Base-by-base conservation (phyloP, 2,329 filamentous ascomycete genomes). In the Penicillium digitatum region DNA sequence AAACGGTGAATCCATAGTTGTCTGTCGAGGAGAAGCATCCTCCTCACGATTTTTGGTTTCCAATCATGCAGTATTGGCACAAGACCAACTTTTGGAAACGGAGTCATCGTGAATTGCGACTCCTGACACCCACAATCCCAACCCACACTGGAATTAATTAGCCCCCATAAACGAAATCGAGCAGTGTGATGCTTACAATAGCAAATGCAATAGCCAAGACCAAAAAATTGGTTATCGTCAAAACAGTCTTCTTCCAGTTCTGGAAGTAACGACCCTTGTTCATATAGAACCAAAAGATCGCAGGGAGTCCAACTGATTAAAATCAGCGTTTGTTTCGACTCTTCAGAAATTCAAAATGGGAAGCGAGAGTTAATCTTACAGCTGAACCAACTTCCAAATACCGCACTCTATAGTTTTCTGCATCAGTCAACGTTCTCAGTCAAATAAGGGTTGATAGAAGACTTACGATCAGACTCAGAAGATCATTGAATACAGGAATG, bases 321-420 rank as follows among this genome's bases (percentile, higher is more conserved):
- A 5, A 34, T 65, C 46, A 67, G 58, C 24, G 47, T 8, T 38
- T 9, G 14, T 14, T 26, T 10, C 0, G 20, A 29, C n/a, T 31
- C 5, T 9, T 12, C 1, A 7, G 1, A 18, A 37, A 38, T 12
- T 14, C 6, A n/a, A 27, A 22, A 39, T 31, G 24, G 11, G 35
- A 42, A 22, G 7, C n/a, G 37, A n/a, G n/a, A 3, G 32, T 12
- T 3, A 37, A 1, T 35, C 35, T 54, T 65, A 68, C 66, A 81
- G 59, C 81, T 85, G 67, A 88, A 88, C 85, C 86, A 88, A 55
- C 79, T 83, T 35, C 81, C 82, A 56, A 88, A 87, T 1, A 87
- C 69, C 1, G 84, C 78, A 46, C 76, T 78, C 63, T 72, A 47
- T 49, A 42, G 37, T 22, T 22, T 8, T 26, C 16, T 39, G n/a